A percentile compares a stretch with the other conserved stretches of the same genome.
These are phyloP conservation scores for Epichloe festucae DNA, from an alignment of 2,329 filamentous ascomycete species.

Conservation along the genomic window DNA sequence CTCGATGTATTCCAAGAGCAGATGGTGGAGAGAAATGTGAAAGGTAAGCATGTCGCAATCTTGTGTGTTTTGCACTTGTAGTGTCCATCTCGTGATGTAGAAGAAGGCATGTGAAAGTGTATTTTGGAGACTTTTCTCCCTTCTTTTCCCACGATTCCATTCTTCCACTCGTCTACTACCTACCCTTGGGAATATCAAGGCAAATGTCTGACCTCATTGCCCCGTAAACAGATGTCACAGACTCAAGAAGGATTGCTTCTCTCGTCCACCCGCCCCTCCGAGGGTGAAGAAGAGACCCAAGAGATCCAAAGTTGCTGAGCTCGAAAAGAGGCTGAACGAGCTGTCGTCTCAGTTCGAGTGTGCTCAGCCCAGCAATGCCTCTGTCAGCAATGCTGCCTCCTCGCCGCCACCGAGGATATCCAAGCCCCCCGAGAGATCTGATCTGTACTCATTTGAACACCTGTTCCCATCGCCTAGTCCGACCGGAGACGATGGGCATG, in stretches of 20 bases:
- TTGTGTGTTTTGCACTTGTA: not conserved
- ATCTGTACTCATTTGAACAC: constrained; percentile 19
- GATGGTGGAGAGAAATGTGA: constrained; percentile 30
- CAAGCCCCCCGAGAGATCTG: constrained; percentile 8
- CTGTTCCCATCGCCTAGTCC: constrained; percentile 21
- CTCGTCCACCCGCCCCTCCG: constrained; percentile 34
- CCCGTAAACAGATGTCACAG: constrained; percentile 30
- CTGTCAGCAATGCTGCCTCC: constrained; percentile 3
- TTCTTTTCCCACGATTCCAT: not conserved
- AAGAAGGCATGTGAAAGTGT: not conserved
- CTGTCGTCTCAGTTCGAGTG: constrained; percentile 31
- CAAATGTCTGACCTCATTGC: not conserved
- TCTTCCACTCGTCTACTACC: not conserved
- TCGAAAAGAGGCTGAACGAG: constrained; percentile 37
- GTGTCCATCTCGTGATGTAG: not conserved
- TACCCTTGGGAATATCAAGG: too few species aligned
- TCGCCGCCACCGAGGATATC: constrained; percentile 3
- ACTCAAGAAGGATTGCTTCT: constrained; percentile 32
- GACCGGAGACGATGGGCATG: constrained; percentile 11
- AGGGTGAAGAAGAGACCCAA: constrained; percentile 33
- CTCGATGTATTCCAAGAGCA: constrained; percentile 33
- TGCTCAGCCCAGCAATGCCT: constrained; percentile 9
- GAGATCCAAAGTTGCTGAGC: constrained; percentile 35
- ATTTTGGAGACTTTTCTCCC: not conserved
- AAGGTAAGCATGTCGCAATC: constrained; percentile 22